Conservation (phyloP, 192 early-diverging fungal genomes). For the Linnemannia hyalina region DNA sequence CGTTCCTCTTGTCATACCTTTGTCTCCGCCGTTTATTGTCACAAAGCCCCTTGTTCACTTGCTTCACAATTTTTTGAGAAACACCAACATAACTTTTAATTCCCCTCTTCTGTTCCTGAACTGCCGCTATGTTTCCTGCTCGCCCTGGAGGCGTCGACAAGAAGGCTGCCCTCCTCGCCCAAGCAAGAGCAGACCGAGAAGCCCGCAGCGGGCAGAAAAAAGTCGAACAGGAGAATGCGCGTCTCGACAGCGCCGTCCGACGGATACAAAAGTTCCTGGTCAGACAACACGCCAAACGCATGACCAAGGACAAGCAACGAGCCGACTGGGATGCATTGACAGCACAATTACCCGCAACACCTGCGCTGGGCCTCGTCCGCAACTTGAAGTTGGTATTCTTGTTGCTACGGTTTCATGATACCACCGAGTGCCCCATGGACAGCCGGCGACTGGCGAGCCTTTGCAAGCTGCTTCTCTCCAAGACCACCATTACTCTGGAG, state of each 20-base stretch:
- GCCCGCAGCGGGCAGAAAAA: constrained; percentile 40
- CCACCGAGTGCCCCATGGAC: constrained; percentile 10
- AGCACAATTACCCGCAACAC: constrained; percentile 11
- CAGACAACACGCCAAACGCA: background rate
- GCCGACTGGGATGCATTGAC: constrained; percentile 38
- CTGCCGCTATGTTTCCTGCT: constrained; percentile 27
- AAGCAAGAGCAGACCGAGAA: constrained; percentile 45
- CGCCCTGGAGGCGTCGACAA: constrained; percentile 42
- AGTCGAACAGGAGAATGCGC: constrained; percentile 20
- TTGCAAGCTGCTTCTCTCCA: constrained; percentile 46
- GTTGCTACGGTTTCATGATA: constrained; percentile 28
- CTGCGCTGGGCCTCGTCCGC: constrained; percentile 32
- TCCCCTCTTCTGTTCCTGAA: background rate
- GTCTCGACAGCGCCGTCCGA: constrained; percentile 17
- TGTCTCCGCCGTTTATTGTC: background rate
- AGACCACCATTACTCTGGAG: constrained; percentile 18
- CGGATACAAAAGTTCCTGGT: constrained; percentile 33
- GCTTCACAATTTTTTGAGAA: background rate
- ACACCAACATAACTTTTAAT: background rate
- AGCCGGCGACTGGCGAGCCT: constrained; percentile 18
- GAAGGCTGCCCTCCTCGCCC: constrained; percentile 44
- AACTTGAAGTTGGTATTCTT: constrained; percentile 38
- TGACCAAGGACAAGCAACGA: constrained; percentile 13
- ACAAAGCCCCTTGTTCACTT: no score
- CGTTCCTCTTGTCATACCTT: background rate